phyloP scores from a whole-genome alignment of 75 land plant species.

The Cryptomeria japonica region DNA sequence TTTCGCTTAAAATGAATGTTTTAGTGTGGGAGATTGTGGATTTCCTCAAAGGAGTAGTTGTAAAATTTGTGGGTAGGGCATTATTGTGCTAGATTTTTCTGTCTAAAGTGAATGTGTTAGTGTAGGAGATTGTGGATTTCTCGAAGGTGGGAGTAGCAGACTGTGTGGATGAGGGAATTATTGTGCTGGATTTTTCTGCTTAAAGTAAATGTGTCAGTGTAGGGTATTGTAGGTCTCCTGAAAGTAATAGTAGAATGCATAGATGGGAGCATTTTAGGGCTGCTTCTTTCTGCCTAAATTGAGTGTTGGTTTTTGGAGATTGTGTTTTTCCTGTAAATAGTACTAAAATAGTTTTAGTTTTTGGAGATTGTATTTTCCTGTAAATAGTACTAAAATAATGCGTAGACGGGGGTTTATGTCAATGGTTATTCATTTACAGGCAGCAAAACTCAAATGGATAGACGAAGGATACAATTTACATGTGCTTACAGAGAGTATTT shows the following conservation, averaged over 20 bases:
- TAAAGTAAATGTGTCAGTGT: neutral
- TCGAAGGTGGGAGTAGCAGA: neutral
- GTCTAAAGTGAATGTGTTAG: neutral
- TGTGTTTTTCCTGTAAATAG: neutral
- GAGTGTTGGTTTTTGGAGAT: neutral
- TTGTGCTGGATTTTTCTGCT: neutral
- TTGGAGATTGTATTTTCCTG: neutral
- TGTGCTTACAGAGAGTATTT: conserved; percentile 55
- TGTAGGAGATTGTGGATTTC: neutral
- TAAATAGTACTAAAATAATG: neutral
- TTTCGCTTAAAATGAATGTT: neutral
- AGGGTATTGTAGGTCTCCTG: neutral
- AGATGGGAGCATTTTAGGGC: neutral
- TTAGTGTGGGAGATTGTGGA: neutral
- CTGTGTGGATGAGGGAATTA: neutral
- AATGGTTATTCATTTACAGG: conserved; percentile 39
- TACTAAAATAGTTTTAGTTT: neutral
- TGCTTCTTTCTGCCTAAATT: neutral
- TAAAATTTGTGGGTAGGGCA: neutral
- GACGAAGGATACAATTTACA: conserved; percentile 75
- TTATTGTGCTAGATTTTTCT: neutral
- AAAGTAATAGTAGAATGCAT: neutral
- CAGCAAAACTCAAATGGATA: conserved; percentile 76
- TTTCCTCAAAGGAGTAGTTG: neutral
- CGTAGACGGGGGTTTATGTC: neutral